These are phyloP conservation scores for Sporisorium iseilematis-ciliati DNA, from an alignment of 1,284 basidiomycete genomes.

Conservation along the genomic window DNA sequence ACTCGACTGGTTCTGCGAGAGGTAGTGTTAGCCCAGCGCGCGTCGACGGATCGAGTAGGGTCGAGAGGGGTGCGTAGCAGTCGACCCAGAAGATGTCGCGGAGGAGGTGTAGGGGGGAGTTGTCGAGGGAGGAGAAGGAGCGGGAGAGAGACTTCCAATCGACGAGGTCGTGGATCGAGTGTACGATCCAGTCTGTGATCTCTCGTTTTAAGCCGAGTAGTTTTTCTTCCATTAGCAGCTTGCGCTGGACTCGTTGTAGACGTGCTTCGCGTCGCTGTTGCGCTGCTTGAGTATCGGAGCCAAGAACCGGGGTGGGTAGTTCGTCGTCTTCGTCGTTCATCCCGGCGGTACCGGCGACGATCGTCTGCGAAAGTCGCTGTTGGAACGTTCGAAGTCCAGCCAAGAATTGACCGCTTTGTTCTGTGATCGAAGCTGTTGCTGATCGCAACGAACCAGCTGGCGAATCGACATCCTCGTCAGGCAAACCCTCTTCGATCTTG, in stretches of 20 bases:
- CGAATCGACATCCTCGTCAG: slow-evolving; percentile 11
- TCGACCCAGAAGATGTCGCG: slow-evolving; percentile 43
- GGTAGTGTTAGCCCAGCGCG: slow-evolving; percentile 34
- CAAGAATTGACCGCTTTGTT: slow-evolving; percentile 34
- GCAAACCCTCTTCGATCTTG: slow-evolving; percentile 20
- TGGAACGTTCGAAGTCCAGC: slow-evolving; percentile 45
- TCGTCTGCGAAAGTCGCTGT: slow-evolving; percentile 38
- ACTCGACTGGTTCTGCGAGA: slow-evolving; percentile 29
- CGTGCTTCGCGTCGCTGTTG: slow-evolving; percentile 35
- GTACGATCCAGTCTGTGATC: slow-evolving; percentile 46
- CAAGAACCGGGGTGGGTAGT: background rate
- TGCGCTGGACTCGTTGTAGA: slow-evolving; percentile 38
- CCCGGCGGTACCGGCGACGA: slow-evolving; percentile 27
- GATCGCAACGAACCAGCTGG: slow-evolving; percentile 16
- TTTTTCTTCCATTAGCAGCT: slow-evolving; percentile 49
- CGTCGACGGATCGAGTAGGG: slow-evolving; percentile 36
- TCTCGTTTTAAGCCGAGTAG: slow-evolving; percentile 48
- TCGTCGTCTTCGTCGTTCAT: slow-evolving; percentile 26
- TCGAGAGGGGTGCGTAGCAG: slow-evolving; percentile 32
- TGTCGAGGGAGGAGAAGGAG: slow-evolving; percentile 3
- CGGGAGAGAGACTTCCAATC: slow-evolving; percentile 30
- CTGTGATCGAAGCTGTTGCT: slow-evolving; percentile 12
- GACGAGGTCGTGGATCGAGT: slow-evolving; percentile 28
- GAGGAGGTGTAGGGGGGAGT: slow-evolving; percentile 21
- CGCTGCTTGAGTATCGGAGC: slow-evolving; percentile 8